Evolutionary conservation across 352 stramenopile species (phyloP).

Genomic region (Phytophthora macrochlamydospora): DNA sequence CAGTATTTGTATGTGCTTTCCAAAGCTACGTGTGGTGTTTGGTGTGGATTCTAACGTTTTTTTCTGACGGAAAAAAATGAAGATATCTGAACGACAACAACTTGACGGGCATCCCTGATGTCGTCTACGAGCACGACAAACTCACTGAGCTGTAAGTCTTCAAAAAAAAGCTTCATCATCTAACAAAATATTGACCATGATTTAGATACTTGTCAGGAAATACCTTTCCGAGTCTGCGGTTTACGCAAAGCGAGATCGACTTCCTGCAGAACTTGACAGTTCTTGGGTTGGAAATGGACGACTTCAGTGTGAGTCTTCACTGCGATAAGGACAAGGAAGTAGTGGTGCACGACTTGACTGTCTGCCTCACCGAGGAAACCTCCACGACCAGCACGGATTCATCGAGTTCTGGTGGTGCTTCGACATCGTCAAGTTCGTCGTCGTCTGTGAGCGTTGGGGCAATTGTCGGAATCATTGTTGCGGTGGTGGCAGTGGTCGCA

Average conservation of each 20-base stretch:
- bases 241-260: conserved; percentile 39
- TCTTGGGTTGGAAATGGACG: conserved; percentile 28
- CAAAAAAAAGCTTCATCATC: not conserved
- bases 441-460: conserved; percentile 15
- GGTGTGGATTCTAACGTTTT: not conserved
- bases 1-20: conserved; percentile 39
- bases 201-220: conserved; percentile 41
- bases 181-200: not conserved
- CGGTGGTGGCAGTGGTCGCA: conserved; percentile 16
- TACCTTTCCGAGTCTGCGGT: conserved; percentile 34
- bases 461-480: conserved; percentile 31
- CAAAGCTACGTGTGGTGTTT: not conserved
- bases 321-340: conserved; percentile 33
- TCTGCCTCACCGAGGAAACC: conserved; percentile 19
- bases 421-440: conserved; percentile 12
- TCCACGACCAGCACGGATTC: conserved; percentile 14
- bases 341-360: conserved; percentile 28
- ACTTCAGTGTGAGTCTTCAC: conserved; percentile 31
- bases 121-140: conserved; percentile 51
- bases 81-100: conserved; percentile 56
- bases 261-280: conserved; percentile 32
- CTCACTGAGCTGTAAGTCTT: conserved; percentile 42
- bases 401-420: conserved; percentile 11
- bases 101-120: conserved; percentile 45
- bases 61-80: not conserved